phyloP scores from a whole-genome alignment of 2,329 filamentous ascomycete genomes.

The Diaporthe eres region DNA sequence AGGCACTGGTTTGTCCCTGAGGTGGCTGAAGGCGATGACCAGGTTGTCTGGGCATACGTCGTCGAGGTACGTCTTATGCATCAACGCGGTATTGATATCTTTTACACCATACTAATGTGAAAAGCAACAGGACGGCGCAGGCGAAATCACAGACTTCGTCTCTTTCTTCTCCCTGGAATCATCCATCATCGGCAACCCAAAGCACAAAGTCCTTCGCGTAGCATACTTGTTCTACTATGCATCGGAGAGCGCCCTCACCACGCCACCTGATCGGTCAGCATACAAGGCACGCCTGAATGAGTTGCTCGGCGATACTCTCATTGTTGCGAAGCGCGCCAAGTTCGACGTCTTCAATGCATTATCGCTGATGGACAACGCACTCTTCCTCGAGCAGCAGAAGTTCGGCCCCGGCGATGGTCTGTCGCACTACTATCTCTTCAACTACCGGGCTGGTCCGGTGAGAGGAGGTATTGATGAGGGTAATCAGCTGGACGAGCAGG shows the following conservation, averaged over 20 bases:
- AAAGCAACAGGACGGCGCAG: not conserved
- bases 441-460: not conserved
- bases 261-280: not conserved
- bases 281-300: not conserved
- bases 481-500: not conserved
- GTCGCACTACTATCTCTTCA: not conserved
- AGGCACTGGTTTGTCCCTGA: not conserved
- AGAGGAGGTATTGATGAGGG: not conserved
- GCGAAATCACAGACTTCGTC: not conserved
- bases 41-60: not conserved
- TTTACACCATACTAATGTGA: not conserved
- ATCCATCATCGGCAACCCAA: not conserved
- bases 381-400: not conserved
- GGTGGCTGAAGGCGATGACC: not conserved
- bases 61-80: not conserved
- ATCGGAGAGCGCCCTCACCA: not conserved
- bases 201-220: not conserved
- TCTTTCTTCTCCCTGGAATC: not conserved
- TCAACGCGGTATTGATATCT: fast-evolving
- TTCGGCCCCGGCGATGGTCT: not conserved
- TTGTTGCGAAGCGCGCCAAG: not conserved
- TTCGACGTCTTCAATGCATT: not conserved
- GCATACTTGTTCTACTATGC: not conserved
- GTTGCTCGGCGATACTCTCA: not conserved
- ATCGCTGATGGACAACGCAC: not conserved